Percentiles rank a stretch among this genome's conserved stretches.
phyloP scores from a whole-genome alignment of 768 basidiomycete species.

The Hortiboletus flavorubellus region DNA sequence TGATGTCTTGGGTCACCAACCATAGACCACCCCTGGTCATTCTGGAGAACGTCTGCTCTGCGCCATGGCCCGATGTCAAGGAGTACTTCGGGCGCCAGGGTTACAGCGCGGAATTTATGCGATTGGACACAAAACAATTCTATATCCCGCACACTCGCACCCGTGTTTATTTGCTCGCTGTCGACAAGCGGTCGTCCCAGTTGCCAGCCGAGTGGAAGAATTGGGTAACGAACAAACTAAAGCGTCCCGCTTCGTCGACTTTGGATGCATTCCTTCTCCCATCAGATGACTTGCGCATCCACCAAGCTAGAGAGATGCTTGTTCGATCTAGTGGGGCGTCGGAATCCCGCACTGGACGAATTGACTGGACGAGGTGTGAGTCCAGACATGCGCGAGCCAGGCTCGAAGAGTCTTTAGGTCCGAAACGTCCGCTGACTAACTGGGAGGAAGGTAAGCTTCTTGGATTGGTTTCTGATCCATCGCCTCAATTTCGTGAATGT shows the following conservation, averaged over 20 bases:
- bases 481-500: background rate
- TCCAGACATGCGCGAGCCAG: conserved; percentile 87
- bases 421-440: conserved; percentile 81
- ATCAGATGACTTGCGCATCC: conserved; percentile 88
- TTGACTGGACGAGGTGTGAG: conserved; percentile 92
- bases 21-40: conserved; percentile 91
- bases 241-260: conserved; percentile 83
- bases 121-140: conserved; percentile 83
- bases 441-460: conserved; percentile 80
- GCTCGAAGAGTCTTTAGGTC: conserved; percentile 77
- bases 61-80: conserved; percentile 81
- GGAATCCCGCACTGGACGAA: conserved; percentile 68
- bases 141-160: conserved; percentile 96
- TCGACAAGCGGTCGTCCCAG: conserved; percentile 57
- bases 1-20: conserved; percentile 88
- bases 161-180: conserved; percentile 82
- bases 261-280: conserved; percentile 90
- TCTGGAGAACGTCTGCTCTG: conserved; percentile 89
- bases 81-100: conserved; percentile 69
- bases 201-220: conserved; percentile 71
- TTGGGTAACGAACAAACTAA: conserved; percentile 55
- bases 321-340: conserved; percentile 63
- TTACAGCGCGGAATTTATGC: conserved; percentile 67
- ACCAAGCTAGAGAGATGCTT: conserved; percentile 82
- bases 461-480: background rate